phyloP scores from a whole-genome alignment of 2,329 filamentous ascomycete genomes.

The Malbranchea cinnamomea region DNA sequence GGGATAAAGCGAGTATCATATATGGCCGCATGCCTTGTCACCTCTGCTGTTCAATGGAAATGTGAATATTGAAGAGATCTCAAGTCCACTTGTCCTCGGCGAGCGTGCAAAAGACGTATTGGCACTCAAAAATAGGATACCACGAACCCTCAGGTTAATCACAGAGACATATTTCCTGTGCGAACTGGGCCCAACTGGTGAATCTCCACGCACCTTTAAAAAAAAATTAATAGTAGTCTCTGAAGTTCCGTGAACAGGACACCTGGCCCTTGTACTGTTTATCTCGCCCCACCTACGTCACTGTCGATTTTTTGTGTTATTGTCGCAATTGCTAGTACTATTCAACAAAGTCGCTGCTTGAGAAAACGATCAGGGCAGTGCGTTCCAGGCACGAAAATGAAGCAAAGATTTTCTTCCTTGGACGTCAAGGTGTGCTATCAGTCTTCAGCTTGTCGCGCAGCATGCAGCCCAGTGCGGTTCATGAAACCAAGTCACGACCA shows the following conservation, averaged over 20 bases:
- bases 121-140: too few relatives aligned
- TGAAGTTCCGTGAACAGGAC: slow-evolving; percentile 1
- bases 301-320: slow-evolving; percentile 1
- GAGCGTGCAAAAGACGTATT: too few relatives aligned
- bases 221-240: slow-evolving; percentile 1
- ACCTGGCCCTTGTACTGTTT: not conserved
- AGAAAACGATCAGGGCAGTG: too few relatives aligned
- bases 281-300: slow-evolving; percentile 14
- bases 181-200: too few relatives aligned
- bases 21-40: too few relatives aligned
- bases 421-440: slow-evolving; percentile 36
- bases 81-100: too few relatives aligned
- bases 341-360: not conserved
- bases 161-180: too few relatives aligned
- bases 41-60: too few relatives aligned
- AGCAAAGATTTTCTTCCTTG: slow-evolving; percentile 44
- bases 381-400: slow-evolving; percentile 38
- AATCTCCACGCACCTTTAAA: too few relatives aligned
- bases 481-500: not conserved
- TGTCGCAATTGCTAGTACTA: not conserved
- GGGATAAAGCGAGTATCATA: too few relatives aligned
- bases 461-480: not conserved
- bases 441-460: not conserved
- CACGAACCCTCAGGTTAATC: too few relatives aligned
- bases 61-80: too few relatives aligned